Evolutionary conservation across 2,329 filamentous ascomycete species (phyloP).

Genomic region (Fragosphaeria purpurea): DNA sequence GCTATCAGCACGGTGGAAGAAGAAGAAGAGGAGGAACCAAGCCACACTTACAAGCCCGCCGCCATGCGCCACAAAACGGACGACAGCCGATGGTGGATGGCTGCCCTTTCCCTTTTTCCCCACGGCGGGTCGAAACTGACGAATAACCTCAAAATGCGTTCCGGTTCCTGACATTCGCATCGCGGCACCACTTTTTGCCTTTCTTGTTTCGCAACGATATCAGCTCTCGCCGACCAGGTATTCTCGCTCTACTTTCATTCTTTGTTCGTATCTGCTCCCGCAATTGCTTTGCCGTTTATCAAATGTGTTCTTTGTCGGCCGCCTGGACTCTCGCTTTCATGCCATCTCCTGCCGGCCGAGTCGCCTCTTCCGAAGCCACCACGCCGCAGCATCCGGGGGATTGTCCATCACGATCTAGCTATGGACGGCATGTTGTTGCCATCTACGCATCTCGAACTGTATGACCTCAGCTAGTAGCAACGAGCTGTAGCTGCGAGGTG

Average conservation of each 20-base stretch:
- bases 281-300: neutral
- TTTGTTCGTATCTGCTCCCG: neutral
- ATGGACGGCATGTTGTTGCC: conserved; percentile 12
- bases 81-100: no score
- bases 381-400: neutral
- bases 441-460: conserved; percentile 5
- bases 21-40: no score
- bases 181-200: no score
- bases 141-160: neutral
- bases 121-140: neutral
- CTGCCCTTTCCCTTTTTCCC: no score
- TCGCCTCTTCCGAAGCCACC: conserved; percentile 8
- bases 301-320: conserved; percentile 11
- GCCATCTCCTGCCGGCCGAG: conserved; percentile 5
- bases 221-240: no score
- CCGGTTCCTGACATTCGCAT: neutral
- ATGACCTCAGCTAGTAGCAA: conserved; percentile 13
- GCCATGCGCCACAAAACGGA: no score
- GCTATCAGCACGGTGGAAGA: no score
- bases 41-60: no score
- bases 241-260: neutral
- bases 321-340: conserved; percentile 3
- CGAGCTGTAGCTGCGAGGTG: neutral
- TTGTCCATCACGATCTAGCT: conserved; percentile 6
- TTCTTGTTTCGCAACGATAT: no score